These are phyloP conservation scores for Globisporangium irregulare DNA, from an alignment of 352 stramenopile species.

Conservation along the genomic window DNA sequence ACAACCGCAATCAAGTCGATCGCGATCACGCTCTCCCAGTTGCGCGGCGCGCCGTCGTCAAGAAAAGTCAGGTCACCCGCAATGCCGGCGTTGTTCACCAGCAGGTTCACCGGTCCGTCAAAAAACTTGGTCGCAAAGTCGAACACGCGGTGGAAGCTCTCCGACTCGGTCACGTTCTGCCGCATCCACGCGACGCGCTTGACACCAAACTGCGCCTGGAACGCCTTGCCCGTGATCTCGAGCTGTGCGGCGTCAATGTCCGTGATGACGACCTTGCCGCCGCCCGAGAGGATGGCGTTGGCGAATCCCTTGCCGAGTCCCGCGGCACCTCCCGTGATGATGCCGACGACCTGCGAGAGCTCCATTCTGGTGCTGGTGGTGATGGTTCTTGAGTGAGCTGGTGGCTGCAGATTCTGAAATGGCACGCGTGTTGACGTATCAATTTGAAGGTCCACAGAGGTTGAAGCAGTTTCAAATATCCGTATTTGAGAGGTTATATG, in stretches of 20 bases:
- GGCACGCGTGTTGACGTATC: background rate
- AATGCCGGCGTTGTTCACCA: conserved; percentile 84
- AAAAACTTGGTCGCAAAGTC: conserved; percentile 63
- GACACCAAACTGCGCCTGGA: conserved; percentile 48
- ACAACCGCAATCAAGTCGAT: conserved; percentile 75
- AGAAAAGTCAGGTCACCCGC: conserved; percentile 30
- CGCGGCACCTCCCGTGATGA: conserved; percentile 64
- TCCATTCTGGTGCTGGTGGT: conserved; percentile 36
- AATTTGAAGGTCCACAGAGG: background rate
- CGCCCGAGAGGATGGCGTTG: conserved; percentile 39
- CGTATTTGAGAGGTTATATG: background rate
- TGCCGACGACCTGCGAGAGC: conserved; percentile 50
- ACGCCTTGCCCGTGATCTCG: conserved; percentile 49
- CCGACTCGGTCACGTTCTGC: conserved; percentile 70
- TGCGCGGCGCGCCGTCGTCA: conserved; percentile 27
- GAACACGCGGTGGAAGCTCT: conserved; percentile 60
- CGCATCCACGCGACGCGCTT: conserved; percentile 55
- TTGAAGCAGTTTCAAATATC: background rate
- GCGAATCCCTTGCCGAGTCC: conserved; percentile 71
- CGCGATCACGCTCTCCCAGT: conserved; percentile 61
- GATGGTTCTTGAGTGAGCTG: background rate
- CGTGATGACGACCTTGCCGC: conserved; percentile 73
- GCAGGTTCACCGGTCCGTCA: conserved; percentile 54
- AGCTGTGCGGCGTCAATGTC: conserved; percentile 66
- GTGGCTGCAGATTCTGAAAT: background rate